phyloP scores from a whole-genome alignment of 495 filamentous ascomycete genomes.

The Terfezia boudieri region DNA sequence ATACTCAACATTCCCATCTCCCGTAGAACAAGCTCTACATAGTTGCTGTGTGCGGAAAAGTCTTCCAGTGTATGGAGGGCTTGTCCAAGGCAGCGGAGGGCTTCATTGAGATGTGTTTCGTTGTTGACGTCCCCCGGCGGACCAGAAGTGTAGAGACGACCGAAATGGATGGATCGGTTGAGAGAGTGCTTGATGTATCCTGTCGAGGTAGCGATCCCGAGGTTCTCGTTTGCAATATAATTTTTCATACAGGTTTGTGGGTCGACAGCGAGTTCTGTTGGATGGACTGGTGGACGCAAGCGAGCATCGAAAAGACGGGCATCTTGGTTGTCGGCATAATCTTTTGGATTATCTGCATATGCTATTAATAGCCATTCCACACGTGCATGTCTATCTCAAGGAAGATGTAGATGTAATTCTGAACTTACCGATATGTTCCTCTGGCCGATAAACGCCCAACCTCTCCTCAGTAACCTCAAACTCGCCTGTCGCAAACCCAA shows the following conservation, averaged over 20 bases:
- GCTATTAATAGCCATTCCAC: neutral
- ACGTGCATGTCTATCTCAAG: neutral
- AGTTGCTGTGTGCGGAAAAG: constrained; percentile 89
- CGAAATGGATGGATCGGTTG: constrained; percentile 66
- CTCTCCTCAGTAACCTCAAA: constrained; percentile 89
- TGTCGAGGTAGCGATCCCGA: constrained; percentile 53
- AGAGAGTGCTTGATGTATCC: constrained; percentile 79
- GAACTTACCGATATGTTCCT: constrained; percentile 64
- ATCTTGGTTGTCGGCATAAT: constrained; percentile 74
- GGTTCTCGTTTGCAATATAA: constrained; percentile 82
- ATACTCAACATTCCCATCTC: constrained; percentile 66
- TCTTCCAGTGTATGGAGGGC: constrained; percentile 86
- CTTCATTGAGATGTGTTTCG: constrained; percentile 76
- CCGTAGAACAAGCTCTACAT: constrained; percentile 65
- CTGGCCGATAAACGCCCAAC: constrained; percentile 76
- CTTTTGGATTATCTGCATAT: constrained; percentile 47
- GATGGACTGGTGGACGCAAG: constrained; percentile 51
- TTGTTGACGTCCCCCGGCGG: constrained; percentile 36
- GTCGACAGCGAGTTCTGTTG: constrained; percentile 63
- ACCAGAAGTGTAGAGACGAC: constrained; percentile 62
- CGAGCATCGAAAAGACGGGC: constrained; percentile 68
- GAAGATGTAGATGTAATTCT: neutral
- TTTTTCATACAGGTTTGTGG: constrained; percentile 87
- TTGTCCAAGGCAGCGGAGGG: constrained; percentile 70
- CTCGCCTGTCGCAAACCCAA: constrained; percentile 90